Percentiles rank a stretch among this genome's conserved stretches.
phyloP scores from a whole-genome alignment of 2,329 filamentous ascomycete genomes.

The Cercospora sojina region DNA sequence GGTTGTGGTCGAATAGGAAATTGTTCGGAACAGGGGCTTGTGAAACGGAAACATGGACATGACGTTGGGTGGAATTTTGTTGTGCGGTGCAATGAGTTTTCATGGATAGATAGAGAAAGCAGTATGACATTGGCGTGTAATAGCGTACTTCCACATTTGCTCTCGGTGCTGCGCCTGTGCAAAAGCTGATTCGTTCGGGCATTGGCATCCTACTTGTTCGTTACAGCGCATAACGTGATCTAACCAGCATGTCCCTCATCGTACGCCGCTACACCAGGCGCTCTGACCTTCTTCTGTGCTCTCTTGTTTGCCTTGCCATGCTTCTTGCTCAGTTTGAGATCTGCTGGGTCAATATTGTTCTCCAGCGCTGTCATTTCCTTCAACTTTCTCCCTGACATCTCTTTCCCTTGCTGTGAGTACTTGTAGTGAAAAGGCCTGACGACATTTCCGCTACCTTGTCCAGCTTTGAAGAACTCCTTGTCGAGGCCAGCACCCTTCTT shows the following conservation, averaged over 20 bases:
- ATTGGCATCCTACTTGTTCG: background rate
- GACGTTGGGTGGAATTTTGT: background rate
- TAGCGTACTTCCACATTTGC: background rate
- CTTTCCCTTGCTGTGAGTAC: slow-evolving; percentile 82
- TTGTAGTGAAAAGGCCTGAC: slow-evolving; percentile 84
- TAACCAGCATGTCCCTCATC: slow-evolving; percentile 22
- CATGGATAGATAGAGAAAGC: background rate
- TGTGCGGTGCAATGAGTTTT: background rate
- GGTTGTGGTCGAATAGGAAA: background rate
- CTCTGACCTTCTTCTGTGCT: slow-evolving; percentile 36
- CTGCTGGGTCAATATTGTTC: slow-evolving; percentile 78
- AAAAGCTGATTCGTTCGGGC: background rate
- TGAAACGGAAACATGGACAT: background rate
- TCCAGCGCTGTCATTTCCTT: slow-evolving; percentile 78
- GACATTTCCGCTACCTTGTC: slow-evolving; percentile 62
- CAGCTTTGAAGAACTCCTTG: slow-evolving; percentile 79
- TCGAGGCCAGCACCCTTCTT: slow-evolving; percentile 76
- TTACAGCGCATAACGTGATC: background rate
- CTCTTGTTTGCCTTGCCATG: slow-evolving; percentile 82
- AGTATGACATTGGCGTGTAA: background rate
- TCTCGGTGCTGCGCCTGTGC: background rate
- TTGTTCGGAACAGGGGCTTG: background rate
- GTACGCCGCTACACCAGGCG: slow-evolving; percentile 21
- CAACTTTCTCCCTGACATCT: slow-evolving; percentile 79
- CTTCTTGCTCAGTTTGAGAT: slow-evolving; percentile 75